These are phyloP conservation scores for Austroboletus novae-zelandiae DNA, from an alignment of 1,284 basidiomycete species.

Conservation along the genomic window DNA sequence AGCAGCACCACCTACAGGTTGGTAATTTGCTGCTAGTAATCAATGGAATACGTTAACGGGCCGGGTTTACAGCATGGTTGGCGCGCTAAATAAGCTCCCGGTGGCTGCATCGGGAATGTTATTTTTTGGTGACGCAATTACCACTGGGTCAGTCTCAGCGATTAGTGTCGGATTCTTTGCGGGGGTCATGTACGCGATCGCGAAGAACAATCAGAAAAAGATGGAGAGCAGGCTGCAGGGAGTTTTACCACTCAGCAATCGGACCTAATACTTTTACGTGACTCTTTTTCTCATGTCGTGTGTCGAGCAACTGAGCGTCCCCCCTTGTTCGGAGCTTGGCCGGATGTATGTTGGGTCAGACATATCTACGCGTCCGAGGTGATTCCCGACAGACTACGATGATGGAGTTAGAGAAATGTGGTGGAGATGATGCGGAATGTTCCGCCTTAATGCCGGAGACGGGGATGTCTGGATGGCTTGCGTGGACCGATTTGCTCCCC, in stretches of 20 bases:
- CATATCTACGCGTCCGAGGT: neutral
- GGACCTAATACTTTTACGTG: conserved; percentile 39
- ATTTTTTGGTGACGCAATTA: conserved; percentile 91
- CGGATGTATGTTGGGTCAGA: neutral
- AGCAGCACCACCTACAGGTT: conserved; percentile 97
- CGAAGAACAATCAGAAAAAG: conserved; percentile 87
- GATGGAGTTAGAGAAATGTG: conserved; percentile 13
- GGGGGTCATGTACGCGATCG: conserved; percentile 85
- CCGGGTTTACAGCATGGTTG: conserved; percentile 83
- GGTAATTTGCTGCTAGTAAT: conserved; percentile 13
- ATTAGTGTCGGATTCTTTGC: conserved; percentile 90
- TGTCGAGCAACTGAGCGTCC: neutral
- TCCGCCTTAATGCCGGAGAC: conserved; percentile 25
- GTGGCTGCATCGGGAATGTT: conserved; percentile 96
- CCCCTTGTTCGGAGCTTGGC: neutral
- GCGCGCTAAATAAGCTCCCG: conserved; percentile 97
- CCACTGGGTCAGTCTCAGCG: conserved; percentile 84
- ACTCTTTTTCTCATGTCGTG: conserved; percentile 1
- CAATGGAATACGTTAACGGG: conserved; percentile 6
- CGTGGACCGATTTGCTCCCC: neutral
- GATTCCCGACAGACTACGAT: neutral
- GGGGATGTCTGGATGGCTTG: neutral
- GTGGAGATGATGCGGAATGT: conserved; percentile 27
- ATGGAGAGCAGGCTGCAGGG: conserved; percentile 48
- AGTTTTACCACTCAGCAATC: conserved; percentile 59